These are phyloP conservation scores for Ogataea ramenticola DNA, from an alignment of 805 yeast genomes.

Conservation along the genomic window DNA sequence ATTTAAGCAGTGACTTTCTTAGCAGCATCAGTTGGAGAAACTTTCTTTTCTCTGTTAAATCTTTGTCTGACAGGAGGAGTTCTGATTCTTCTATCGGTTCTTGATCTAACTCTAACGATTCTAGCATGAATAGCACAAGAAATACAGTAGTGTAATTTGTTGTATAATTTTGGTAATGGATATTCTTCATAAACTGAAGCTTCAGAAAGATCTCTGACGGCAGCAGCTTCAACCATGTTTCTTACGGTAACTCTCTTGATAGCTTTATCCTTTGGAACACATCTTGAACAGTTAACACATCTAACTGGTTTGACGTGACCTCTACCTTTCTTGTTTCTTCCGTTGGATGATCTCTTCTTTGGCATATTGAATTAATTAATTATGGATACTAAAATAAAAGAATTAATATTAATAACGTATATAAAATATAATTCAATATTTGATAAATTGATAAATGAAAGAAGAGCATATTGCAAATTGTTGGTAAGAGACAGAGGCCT, in stretches of 20 bases:
- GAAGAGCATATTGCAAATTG: too few relatives aligned
- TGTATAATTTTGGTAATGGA: conserved; percentile 99
- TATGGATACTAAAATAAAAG: not conserved
- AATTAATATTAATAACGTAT: too few relatives aligned
- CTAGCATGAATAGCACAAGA: conserved; percentile 99
- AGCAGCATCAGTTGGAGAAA: conserved; percentile 96
- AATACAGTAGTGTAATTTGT: conserved; percentile 99
- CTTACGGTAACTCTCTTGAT: conserved; percentile 99
- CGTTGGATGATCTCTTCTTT: conserved; percentile 99
- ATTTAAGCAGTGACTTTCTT: conserved; percentile 58
- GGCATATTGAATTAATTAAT: conserved; percentile 61
- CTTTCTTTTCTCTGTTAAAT: conserved; percentile 93
- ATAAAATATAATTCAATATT: too few relatives aligned
- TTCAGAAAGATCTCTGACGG: conserved; percentile 99
- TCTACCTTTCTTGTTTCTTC: conserved; percentile 99
- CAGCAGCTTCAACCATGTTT: conserved; percentile 99
- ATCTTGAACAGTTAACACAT: conserved; percentile 99
- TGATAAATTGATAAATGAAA: too few relatives aligned
- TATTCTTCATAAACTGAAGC: conserved; percentile 99
- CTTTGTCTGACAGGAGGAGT: conserved; percentile 99
- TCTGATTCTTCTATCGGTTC: conserved; percentile 98
- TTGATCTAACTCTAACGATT: conserved; percentile 99
- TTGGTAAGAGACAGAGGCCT: too few relatives aligned
- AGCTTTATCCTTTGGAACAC: conserved; percentile 99
- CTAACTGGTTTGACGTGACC: conserved; percentile 99